phyloP scores from a whole-genome alignment of 2,329 filamentous ascomycete genomes.

The Trichophyton equinum region DNA sequence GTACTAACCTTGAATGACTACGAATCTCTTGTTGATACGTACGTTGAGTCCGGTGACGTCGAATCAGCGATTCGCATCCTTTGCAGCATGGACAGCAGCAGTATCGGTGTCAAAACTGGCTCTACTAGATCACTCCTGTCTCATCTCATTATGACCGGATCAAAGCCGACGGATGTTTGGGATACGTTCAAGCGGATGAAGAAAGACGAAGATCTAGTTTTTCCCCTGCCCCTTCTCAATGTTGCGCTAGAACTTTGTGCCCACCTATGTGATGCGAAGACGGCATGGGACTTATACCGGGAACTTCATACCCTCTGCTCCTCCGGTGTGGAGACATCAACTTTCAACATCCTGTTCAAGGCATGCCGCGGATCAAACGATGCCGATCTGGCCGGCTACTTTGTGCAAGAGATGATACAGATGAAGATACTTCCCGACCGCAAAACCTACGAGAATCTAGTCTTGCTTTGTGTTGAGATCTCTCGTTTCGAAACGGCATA shows the following conservation, averaged over 20 bases:
- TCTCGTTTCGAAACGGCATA: conserved; percentile 26
- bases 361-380: conserved; percentile 36
- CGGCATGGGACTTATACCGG: conserved; percentile 50
- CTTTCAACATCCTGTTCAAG: conserved; percentile 49
- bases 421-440: conserved; percentile 42
- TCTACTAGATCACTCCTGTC: conserved; percentile 53
- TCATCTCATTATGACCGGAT: conserved; percentile 39
- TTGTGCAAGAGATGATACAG: conserved; percentile 50
- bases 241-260: conserved; percentile 42
- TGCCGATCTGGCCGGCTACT: conserved; percentile 47
- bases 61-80: conserved; percentile 56
- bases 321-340: conserved; percentile 32
- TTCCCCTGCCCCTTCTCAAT: conserved; percentile 39
- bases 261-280: conserved; percentile 31
- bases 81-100: conserved; percentile 58
- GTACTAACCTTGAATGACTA: conserved; percentile 56
- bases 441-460: conserved; percentile 51
- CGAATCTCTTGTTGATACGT: conserved; percentile 62
- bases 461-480: conserved; percentile 42
- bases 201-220: conserved; percentile 34
- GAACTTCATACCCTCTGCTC: conserved; percentile 42
- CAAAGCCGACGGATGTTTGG: conserved; percentile 41
- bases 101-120: conserved; percentile 43
- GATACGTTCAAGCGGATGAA: conserved; percentile 43
- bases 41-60: conserved; percentile 49